Evolutionary conservation across 768 basidiomycete genomes (phyloP), one percentile per base, ranked within the genome.

Genomic region (Cyclocybe aegerita): DNA sequence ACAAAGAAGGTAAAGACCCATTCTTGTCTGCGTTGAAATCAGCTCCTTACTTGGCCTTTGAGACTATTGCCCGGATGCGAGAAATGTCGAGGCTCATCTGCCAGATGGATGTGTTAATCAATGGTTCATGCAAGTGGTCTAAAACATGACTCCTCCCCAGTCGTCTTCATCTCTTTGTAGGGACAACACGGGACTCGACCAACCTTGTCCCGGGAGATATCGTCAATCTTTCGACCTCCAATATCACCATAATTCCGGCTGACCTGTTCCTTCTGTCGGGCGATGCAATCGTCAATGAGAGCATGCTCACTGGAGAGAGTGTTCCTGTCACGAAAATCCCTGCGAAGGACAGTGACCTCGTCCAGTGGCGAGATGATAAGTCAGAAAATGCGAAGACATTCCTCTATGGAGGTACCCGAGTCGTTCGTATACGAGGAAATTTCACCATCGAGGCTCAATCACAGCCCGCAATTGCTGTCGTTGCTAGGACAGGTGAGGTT

Each of bases 221-320:
- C 51, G 74, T 98, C 54, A 91, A 97, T 66, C 74, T 98, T n/a
- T 85, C 91, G 8, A 81, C 84, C 31, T 80, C 90, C 1, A 79
- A 81, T 17, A 76, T 95, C 7, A 71, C 80, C 7, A 68, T 85
- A 31, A 77, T 99, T 56, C 97, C 97, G 3, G 90, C 92, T 10
- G 97, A 99, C 65, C 77, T 96, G 55, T 81, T 98, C 56, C 78
- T 99, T 7, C 82, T 99, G 29, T 91, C 93, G 1, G 97, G 97
- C 1, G 97, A 99, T 66, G 93, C 94, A 1, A 96, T 99, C 50
- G 88, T 98, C 44, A 98, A 98, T 65, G 97, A 99, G 71, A 96
- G 93, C 55, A 98, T 99, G 97, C 81, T 99, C 16, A 98, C 97
- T 0, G 97, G 97, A 9, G 97, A 99, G 70, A 97, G 94, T 56